Conservation (phyloP, 2,329 filamentous ascomycete species). For the Elsinoe batatas region DNA sequence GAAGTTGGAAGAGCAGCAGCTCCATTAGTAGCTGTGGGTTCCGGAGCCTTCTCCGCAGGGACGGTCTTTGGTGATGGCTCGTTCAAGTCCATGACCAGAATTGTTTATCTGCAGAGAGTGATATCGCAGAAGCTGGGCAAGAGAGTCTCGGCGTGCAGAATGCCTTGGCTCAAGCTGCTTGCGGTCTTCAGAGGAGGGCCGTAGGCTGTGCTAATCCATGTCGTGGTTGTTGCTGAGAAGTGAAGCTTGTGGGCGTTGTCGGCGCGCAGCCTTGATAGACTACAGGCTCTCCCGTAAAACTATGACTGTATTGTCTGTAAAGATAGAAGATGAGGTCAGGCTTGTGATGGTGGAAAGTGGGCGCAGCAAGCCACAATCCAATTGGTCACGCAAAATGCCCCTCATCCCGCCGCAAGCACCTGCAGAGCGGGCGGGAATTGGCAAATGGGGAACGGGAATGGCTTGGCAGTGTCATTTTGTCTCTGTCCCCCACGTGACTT, state of each 20-base stretch:
- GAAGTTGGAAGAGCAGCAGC: neutral
- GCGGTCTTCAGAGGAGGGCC: neutral
- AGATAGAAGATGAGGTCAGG: slow-evolving; percentile 1
- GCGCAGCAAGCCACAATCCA: slow-evolving; percentile 6
- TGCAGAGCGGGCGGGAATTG: too few species aligned
- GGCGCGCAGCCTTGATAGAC: too few species aligned
- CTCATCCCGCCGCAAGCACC: neutral
- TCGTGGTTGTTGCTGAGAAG: too few species aligned
- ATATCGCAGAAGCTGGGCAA: too few species aligned
- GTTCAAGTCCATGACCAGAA: neutral
- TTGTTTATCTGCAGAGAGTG: neutral
- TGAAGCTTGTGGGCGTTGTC: too few species aligned
- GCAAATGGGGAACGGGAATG: neutral
- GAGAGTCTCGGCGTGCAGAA: too few species aligned
- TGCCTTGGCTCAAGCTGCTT: neutral
- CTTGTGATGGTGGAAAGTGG: slow-evolving; percentile 1
- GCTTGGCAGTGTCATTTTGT: slow-evolving; percentile 1
- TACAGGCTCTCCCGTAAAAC: too few species aligned
- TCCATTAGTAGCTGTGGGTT: neutral
- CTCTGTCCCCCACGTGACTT: neutral
- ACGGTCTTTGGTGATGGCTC: slow-evolving; percentile 9
- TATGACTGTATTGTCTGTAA: neutral
- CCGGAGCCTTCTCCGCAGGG: neutral
- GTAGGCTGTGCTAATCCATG: neutral
- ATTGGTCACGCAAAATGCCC: slow-evolving; percentile 5